Evolutionary conservation across 139 green algal genomes (phyloP), one percentile per base, ranked within the genome.

Genomic region (Deuterostichococcus epilithicus): DNA sequence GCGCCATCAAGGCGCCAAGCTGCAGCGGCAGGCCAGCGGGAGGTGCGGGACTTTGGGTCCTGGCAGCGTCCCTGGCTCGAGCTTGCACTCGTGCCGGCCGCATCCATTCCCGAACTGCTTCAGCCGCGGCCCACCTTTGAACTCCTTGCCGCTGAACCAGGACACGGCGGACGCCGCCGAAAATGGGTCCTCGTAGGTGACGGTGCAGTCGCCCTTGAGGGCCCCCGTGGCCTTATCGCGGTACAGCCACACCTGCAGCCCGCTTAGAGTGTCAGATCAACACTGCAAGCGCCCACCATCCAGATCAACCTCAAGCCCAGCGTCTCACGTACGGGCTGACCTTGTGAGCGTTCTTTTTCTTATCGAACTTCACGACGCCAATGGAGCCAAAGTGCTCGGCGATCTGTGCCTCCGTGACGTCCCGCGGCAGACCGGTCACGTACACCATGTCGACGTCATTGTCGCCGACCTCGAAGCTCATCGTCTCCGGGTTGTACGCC

Each of bases 101-200:
- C 45, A 60, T 60, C 15, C 45, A 60, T 18, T 26, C 15, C 18
- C 45, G 13, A 18, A 18, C 15, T 18, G 45, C 45, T 18, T 23
- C 39, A 75, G 39, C 2, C 25, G 23, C 76, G 20, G 8, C 68
- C 59, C 66, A 94, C 91, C 91, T 80, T 92, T 90, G 75, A 87
- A 96, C 1, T 92, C 85, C 78, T 96, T 97, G 80, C 87, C 85
- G 72, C 94, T 86, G 73, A 96, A 97, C 92, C 92, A 97, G n/a
- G 87, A 60, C 28, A 94, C 88, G 1, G 92, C 92, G 0, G 83
- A 92, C 23, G 68, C 78, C 0, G 92, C 92, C 2, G 88, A 88
- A 73, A 94, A 95, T 2, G 92, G 89, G 77, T 97, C 92, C 20
- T 95, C 90, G 75, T 94, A 94, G 0, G 85, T 84, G 6, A 93